These are phyloP conservation scores for Aureobasidium vineae DNA, from an alignment of 2,329 filamentous ascomycete species.

Conservation along the genomic window DNA sequence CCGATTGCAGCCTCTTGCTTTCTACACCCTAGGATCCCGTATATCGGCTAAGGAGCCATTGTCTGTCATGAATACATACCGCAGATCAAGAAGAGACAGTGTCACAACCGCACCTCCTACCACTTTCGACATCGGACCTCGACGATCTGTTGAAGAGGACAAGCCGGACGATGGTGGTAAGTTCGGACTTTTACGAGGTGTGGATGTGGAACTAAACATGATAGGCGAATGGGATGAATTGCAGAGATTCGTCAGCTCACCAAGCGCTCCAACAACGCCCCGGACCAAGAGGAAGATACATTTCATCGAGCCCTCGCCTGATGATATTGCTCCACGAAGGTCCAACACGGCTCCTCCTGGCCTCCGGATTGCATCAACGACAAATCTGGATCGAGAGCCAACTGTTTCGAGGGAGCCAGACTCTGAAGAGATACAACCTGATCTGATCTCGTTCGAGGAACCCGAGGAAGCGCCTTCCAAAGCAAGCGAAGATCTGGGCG, in stretches of 20 bases:
- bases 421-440: background rate
- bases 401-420: background rate
- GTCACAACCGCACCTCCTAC: background rate
- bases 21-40: background rate
- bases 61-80: background rate
- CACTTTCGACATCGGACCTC: background rate
- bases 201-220: background rate
- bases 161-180: background rate
- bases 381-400: background rate
- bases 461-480: background rate
- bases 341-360: conserved; percentile 18
- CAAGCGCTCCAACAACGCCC: conserved; percentile 20
- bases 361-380: background rate
- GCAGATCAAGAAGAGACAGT: conserved; percentile 3
- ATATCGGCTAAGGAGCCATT: background rate
- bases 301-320: conserved; percentile 28
- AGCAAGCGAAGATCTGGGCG: background rate
- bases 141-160: background rate
- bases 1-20: background rate
- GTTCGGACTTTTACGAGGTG: background rate
- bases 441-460: conserved; percentile 18
- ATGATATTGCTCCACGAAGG: conserved; percentile 17
- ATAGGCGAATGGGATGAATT: background rate
- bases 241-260: conserved; percentile 2
- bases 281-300: conserved; percentile 28